Evolutionary conservation across 164 flowering plant species (phyloP), one percentile per base, ranked within the genome.

Genomic region (Berberis thunbergii): DNA sequence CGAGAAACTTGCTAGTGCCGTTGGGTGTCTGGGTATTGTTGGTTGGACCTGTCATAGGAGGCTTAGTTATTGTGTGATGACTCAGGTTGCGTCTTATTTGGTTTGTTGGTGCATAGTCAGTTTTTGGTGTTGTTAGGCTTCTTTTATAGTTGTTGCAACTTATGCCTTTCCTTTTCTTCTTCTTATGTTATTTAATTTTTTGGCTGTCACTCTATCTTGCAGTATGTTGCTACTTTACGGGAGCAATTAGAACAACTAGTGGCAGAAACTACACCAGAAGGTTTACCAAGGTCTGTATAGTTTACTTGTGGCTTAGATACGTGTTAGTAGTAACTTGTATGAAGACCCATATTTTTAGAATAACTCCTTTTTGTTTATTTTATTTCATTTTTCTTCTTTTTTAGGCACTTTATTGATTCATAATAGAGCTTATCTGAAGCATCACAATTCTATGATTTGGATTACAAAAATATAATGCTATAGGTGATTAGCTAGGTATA

Each of bases 221-320:
- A 92, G 93, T 89, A 92, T 81, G 91, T 89, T 63, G 86, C 91
- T 50, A 89, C 97, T 67, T 73, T 88, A 70, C 80, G 98, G 7
- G 97, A 93, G 70, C 86, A 70, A 63, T 75, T 88, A 69, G 98
- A 93, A 75, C 86, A 88, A 64, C 59, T 93, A 64, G 73, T 74
- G 10, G 87, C 77, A 69, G 98, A 93, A 78, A 85, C 78, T 67
- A 89, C 85, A 53, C 75, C 83, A 3, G 94, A 86, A 48, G 98
- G 96, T 60, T 76, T 89, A 66, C 94, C 91, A 9, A 88, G 93
- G 98, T 89, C 42, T 10, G 64, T 53, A 5, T 54, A n/a, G 39
- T 6, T 45, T 60, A 57, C 0, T 39, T 26, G 26, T 26, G 26
- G 26, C 26, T 26, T 26, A 26, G 26, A 26, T 26, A 26, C 26